Evolutionary conservation across 352 stramenopile genomes (phyloP).

Genomic region (Phytophthora sansomeana): DNA sequence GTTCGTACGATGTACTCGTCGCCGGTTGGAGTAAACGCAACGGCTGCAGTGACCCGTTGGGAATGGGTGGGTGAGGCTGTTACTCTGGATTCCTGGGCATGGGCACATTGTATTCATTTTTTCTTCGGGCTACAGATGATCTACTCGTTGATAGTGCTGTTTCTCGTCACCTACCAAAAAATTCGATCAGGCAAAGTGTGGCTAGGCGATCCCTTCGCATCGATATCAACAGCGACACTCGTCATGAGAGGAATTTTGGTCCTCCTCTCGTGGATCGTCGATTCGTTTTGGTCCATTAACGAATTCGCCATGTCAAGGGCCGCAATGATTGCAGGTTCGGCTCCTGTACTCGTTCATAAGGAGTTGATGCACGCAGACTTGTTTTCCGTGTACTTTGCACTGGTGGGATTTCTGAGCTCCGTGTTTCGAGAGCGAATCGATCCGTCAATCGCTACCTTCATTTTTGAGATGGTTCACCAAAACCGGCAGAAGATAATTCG

Average conservation of each 20-base stretch:
- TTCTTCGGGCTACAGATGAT: conserved; percentile 42
- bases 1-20: conserved; percentile 28
- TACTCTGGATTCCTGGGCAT: conserved; percentile 41
- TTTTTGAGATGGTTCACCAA: conserved; percentile 28
- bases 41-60: conserved; percentile 14
- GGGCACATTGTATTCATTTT: conserved; percentile 47
- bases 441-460: conserved; percentile 18
- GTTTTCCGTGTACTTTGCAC: conserved; percentile 25
- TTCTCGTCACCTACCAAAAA: conserved; percentile 40
- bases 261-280: conserved; percentile 33
- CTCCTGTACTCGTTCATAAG: conserved; percentile 23
- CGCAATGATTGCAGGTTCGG: conserved; percentile 6
- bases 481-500: conserved; percentile 11
- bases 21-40: conserved; percentile 19
- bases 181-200: conserved; percentile 41
- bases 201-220: conserved; percentile 49
- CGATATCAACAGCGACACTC: conserved; percentile 34
- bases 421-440: conserved; percentile 34
- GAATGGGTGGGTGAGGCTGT: conserved; percentile 27
- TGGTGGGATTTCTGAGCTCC: conserved; percentile 27
- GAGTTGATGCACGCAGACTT: conserved; percentile 43
- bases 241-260: conserved; percentile 32
- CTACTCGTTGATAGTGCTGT: conserved; percentile 32
- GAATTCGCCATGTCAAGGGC: conserved; percentile 40
- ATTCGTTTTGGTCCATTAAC: conserved; percentile 43